Evolutionary conservation across 345 rosid genomes (phyloP), one percentile per base, ranked within the genome.

Genomic region (Schrenkiella parvula): DNA sequence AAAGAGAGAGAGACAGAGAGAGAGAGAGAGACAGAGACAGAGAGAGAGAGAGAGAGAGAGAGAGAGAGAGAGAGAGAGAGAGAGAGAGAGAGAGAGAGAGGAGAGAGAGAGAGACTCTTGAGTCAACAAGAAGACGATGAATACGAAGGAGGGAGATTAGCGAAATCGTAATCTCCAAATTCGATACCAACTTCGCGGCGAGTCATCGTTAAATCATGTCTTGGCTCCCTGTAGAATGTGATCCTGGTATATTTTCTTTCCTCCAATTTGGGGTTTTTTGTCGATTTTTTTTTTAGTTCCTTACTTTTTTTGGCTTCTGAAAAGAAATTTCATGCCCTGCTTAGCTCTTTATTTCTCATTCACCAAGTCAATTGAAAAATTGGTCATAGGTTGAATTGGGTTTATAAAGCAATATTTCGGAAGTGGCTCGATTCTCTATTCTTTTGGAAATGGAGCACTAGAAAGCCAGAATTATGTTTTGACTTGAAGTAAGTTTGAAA

Each of bases 201-300:
- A 64, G 3, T 31, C 46, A 46, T 56, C 52, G 35, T 54, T 56
- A 35, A 75, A 64, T 37, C 61, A 76, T 76, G 80, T 64, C 80
- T 47, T 76, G 80, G 80, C 58, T 70, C 17, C 71, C 80, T 47
- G 75, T 70, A 37, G 80, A 76, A 70, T 70, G 76, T 31, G 80
- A 76, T 76, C 80, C 80, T 64, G 80, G 80, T 76, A 55, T 10
- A 3, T 52, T 9, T 10, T 23, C 10, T 53, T 8, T 68, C 4
- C 46, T 34, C 10, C 7, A 18, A 4, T 68, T 53, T 54, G 31
- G 74, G 51, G 9, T 17, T 34, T 41, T 17, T 19, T 48, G 25
- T 23, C 18, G 19, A 13, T 29, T 23, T 32, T 5, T 5, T 5
- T 26, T 5, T 3, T 52, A 19, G 15, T 19, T 54, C 9, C 38